Evolutionary conservation across 148 eudicot genomes (phyloP), one percentile per base, ranked within the genome.

Genomic region (Oxyria digyna): DNA sequence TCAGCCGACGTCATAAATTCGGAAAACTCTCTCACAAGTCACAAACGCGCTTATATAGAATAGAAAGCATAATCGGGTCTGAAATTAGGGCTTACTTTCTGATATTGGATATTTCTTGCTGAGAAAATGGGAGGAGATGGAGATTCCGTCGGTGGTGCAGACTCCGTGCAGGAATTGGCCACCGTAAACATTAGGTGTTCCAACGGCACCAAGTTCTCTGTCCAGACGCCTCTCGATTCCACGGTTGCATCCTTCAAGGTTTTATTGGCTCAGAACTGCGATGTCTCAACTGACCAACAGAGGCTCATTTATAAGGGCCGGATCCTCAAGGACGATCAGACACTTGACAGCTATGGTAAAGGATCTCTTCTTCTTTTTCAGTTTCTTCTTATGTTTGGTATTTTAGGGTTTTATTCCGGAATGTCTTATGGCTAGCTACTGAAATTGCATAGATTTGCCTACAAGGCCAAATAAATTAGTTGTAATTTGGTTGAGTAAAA

Each of bases 251-350:
- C 72, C 15, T 87, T 91, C 57, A 91, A 91, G 73, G 80, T 72
- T 49, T 42, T 85, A 3, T 73, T 91, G 23, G 89, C 88, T 1
- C 82, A 83, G 74, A 86, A 73, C 70, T 85, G 85, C 50, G 92
- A 91, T 46, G 82, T 88, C 4, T 91, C 90, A 15, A 80, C 92
- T 68, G 82, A 83, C 49, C 96, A 91, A 67, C 97, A 88, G 88
- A 77, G 90, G 72, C 67, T 91, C 87, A 91, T 91, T 76, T 91
- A 91, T 70, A 88, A 91, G 69, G 96, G 96, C 23, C 89, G 96
- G 77, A 88, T 91, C 80, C 81, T 91, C 64, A 91, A 91, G 84
- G 91, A 91, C 57, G 96, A 91, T 69, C 96, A 91, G 74, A 85
- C 85, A 77, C 89, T 91, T 59, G 82, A 48, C 27, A 84, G 88